These are phyloP conservation scores for Byssochlamys sp. DNA, from an alignment of 2,329 filamentous ascomycete species.

Conservation along the genomic window DNA sequence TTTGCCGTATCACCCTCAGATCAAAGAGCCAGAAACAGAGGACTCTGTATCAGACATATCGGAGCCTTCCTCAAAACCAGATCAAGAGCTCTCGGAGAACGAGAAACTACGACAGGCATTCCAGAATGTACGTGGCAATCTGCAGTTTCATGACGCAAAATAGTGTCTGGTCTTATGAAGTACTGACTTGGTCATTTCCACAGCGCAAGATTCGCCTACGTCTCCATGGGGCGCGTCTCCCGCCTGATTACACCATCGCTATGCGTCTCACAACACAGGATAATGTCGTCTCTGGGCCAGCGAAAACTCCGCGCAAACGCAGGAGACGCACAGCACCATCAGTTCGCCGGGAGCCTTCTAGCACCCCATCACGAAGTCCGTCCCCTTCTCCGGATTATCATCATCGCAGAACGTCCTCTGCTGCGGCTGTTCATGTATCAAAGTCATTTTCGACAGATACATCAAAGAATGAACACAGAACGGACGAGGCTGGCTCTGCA, in stretches of 20 bases:
- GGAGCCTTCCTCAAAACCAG: not conserved
- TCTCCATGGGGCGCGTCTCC: conserved; percentile 47
- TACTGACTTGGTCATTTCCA: not conserved
- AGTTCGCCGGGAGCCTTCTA: not conserved
- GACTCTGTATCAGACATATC: conserved; percentile 17
- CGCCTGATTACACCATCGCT: conserved; percentile 45
- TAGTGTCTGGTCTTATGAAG: not conserved
- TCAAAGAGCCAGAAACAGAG: conserved; percentile 28
- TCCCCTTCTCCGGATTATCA: conserved; percentile 4
- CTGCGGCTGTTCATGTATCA: conserved; percentile 12
- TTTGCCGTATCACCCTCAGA: conserved; percentile 35
- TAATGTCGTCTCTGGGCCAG: conserved; percentile 9
- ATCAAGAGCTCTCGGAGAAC: conserved; percentile 20
- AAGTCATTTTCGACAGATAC: conserved; percentile 3
- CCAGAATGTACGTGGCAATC: conserved; percentile 22
- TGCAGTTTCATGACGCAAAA: too few relatives aligned
- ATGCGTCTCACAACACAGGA: conserved; percentile 39
- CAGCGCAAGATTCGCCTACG: conserved; percentile 48
- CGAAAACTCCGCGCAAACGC: conserved; percentile 14
- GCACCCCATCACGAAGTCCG: conserved; percentile 14
- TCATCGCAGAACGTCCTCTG: not conserved
- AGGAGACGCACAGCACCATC: conserved; percentile 9
- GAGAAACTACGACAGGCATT: conserved; percentile 46
- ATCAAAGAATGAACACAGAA: conserved; percentile 6
- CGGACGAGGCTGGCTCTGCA: conserved; percentile 6